These are phyloP conservation scores for Solanum bulbocastanum DNA, from an alignment of 257 asterid species.

Conservation along the genomic window DNA sequence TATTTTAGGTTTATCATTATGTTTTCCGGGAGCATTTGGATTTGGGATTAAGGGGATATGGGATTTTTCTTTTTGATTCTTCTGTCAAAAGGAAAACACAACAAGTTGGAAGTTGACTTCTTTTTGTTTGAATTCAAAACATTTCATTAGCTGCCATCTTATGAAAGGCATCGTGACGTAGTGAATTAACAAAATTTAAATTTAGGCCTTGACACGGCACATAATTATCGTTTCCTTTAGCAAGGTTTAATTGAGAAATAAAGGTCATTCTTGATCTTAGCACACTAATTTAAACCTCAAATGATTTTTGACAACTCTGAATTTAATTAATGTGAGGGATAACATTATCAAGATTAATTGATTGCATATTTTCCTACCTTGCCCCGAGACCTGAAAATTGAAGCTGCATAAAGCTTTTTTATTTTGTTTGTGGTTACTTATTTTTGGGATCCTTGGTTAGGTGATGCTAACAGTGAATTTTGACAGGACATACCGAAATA, in stretches of 20 bases:
- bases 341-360: neutral
- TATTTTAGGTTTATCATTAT: neutral
- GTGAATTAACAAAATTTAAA: neutral
- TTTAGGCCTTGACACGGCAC: neutral
- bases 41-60: neutral
- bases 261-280: neutral
- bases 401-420: neutral
- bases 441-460: neutral
- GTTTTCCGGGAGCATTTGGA: neutral
- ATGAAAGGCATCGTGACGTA: neutral
- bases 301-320: neutral
- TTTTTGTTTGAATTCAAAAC: neutral
- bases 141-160: neutral
- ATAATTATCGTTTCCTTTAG: neutral
- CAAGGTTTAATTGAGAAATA: neutral
- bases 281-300: neutral
- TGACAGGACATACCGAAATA: constrained; percentile 77
- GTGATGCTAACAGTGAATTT: constrained; percentile 2
- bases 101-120: neutral
- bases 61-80: neutral
- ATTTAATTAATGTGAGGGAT: neutral
- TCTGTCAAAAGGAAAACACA: neutral
- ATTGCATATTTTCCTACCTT: neutral
- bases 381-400: neutral
- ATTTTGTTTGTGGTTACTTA: neutral